Conservation (phyloP, 768 basidiomycete species). For the Amanita brunnescens region DNA sequence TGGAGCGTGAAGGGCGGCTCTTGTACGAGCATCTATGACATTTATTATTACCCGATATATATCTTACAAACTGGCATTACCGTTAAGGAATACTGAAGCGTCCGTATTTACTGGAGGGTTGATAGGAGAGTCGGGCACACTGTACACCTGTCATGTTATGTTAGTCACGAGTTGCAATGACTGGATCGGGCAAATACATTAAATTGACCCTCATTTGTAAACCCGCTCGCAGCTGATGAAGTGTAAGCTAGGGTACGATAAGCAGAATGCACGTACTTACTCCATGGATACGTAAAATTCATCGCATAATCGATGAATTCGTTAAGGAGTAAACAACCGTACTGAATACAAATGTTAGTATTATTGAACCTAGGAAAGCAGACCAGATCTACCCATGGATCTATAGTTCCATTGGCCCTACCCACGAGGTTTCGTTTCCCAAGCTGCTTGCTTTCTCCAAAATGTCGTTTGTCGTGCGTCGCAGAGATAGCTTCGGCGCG, state of each 20-base stretch:
- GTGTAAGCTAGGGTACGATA: neutral
- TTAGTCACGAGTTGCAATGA: neutral
- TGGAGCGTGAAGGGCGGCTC: constrained; percentile 61
- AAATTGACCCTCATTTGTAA: constrained; percentile 27
- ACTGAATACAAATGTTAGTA: constrained; percentile 24
- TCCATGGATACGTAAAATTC: constrained; percentile 64
- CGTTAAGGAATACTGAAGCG: constrained; percentile 52
- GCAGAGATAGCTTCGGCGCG: constrained; percentile 8
- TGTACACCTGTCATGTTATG: constrained; percentile 31
- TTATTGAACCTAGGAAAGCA: neutral
- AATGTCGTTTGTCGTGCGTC: constrained; percentile 15
- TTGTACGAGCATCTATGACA: constrained; percentile 41
- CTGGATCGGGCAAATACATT: constrained; percentile 19
- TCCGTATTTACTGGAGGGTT: constrained; percentile 40
- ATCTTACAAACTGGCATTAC: constrained; percentile 23
- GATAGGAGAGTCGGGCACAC: constrained; percentile 46
- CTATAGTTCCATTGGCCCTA: constrained; percentile 46
- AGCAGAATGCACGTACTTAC: constrained; percentile 22
- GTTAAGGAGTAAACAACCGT: constrained; percentile 55
- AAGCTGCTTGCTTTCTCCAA: constrained; percentile 16
- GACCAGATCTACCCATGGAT: constrained; percentile 35
- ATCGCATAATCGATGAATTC: constrained; percentile 64
- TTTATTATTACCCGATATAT: neutral
- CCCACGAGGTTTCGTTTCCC: constrained; percentile 43
- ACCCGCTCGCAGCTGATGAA: constrained; percentile 17